Conservation (phyloP, 257 asterid species). For the Nicotiana otophora region DNA sequence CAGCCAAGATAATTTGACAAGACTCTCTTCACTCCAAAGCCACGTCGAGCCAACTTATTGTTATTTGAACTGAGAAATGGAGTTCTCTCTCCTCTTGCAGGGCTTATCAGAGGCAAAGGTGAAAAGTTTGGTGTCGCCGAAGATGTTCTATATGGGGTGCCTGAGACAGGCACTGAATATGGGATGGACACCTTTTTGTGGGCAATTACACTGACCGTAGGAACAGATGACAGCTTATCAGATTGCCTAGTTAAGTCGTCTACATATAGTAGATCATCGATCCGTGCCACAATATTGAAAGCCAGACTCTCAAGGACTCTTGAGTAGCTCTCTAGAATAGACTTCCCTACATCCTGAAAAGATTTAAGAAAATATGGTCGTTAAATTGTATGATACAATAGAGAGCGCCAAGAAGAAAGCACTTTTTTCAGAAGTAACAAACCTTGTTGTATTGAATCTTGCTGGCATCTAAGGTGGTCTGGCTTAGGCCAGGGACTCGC, state of each 20-base stretch:
- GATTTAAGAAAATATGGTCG: not conserved
- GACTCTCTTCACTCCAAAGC: slow-evolving; percentile 69
- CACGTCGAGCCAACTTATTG: slow-evolving; percentile 54
- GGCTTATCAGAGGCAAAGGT: slow-evolving; percentile 45
- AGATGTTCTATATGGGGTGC: slow-evolving; percentile 60
- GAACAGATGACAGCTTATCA: slow-evolving; percentile 37
- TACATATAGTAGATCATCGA: slow-evolving; percentile 80
- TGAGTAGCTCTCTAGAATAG: slow-evolving; percentile 93
- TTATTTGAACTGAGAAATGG: slow-evolving; percentile 36
- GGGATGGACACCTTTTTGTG: slow-evolving; percentile 50
- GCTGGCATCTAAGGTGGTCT: slow-evolving; percentile 69
- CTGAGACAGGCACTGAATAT: slow-evolving; percentile 50
- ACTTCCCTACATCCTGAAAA: slow-evolving; percentile 81
- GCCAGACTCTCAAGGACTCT: slow-evolving; percentile 93
- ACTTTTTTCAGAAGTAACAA: not conserved
- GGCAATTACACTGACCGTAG: slow-evolving; percentile 28
- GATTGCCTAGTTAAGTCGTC: slow-evolving; percentile 64
- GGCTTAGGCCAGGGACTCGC: slow-evolving; percentile 73
- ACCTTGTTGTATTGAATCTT: slow-evolving; percentile 96
- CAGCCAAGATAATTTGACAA: slow-evolving; percentile 66
- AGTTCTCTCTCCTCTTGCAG: slow-evolving; percentile 56
- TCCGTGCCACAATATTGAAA: slow-evolving; percentile 67
- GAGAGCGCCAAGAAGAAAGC: not conserved
- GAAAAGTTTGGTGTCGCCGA: slow-evolving; percentile 57
- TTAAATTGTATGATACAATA: not conserved